Percentiles rank a stretch among this genome's conserved stretches.
These are phyloP conservation scores for Fusarium redolens DNA, from an alignment of 2,329 filamentous ascomycete genomes.

Conservation along the genomic window DNA sequence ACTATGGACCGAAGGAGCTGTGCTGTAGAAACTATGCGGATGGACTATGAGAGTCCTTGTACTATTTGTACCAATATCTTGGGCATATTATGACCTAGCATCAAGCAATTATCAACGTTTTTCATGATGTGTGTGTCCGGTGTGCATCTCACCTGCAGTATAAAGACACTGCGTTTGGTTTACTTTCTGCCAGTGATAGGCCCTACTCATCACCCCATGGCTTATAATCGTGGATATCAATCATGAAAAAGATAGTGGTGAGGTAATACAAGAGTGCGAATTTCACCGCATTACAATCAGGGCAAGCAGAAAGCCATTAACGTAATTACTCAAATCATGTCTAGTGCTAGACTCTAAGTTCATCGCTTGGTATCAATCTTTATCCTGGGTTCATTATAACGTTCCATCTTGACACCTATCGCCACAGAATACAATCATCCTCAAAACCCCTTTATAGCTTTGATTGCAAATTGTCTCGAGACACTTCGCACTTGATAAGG, in stretches of 20 bases:
- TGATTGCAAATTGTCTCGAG: constrained; percentile 57
- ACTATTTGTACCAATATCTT: constrained; percentile 49
- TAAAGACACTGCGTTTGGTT: neutral
- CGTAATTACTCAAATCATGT: neutral
- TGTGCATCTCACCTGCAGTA: neutral
- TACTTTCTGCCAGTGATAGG: neutral
- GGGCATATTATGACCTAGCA: constrained; percentile 46
- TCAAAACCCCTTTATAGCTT: constrained; percentile 7
- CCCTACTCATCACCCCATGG: too few species aligned
- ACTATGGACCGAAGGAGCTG: neutral
- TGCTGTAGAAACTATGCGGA: constrained; percentile 31
- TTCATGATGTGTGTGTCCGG: neutral
- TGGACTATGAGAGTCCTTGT: constrained; percentile 44
- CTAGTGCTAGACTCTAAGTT: constrained; percentile 11
- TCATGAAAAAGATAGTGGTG: neutral
- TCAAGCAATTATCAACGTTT: constrained; percentile 40
- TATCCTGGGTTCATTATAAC: constrained; percentile 28
- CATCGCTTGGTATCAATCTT: constrained; percentile 36
- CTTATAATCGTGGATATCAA: neutral
- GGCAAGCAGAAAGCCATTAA: neutral
- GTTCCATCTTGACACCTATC: constrained; percentile 27
- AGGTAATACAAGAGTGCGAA: neutral
- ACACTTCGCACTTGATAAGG: constrained; percentile 92
- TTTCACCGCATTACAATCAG: neutral
- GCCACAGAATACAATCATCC: constrained; percentile 8